A percentile compares a stretch with the other conserved stretches of the same genome.
Evolutionary conservation across 192 early-diverging fungal species (phyloP).

Genomic region (Thamnidium elegans): DNA sequence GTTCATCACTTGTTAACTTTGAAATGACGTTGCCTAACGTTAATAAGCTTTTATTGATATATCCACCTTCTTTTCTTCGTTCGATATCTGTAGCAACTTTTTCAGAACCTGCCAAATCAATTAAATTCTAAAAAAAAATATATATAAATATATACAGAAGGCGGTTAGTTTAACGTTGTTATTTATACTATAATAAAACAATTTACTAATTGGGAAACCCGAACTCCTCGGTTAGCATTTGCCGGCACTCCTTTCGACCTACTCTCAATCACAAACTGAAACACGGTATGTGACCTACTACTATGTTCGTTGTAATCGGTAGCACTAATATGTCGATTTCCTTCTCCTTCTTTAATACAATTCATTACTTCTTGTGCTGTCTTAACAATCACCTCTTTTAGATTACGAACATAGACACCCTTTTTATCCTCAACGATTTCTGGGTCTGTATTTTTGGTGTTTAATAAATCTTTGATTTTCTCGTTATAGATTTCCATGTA

Average conservation of each 20-base stretch:
- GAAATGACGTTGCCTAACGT: conserved; percentile 92
- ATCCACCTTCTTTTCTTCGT: conserved; percentile 94
- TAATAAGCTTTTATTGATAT: conserved; percentile 89
- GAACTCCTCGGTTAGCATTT: conserved; percentile 16
- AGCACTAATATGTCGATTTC: conserved; percentile 78
- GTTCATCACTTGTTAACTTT: conserved; percentile 69
- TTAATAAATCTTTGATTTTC: conserved; percentile 83
- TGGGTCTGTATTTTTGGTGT: conserved; percentile 75
- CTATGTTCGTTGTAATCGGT: conserved; percentile 93
- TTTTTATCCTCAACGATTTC: conserved; percentile 66
- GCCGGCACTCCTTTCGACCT: conserved; percentile 1
- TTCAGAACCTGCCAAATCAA: conserved; percentile 97
- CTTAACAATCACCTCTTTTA: conserved; percentile 73
- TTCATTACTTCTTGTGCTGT: conserved; percentile 72
- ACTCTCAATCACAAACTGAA: conserved; percentile 65
- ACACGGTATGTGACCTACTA: conserved; percentile 94
- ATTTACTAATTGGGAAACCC: conserved; percentile 38
- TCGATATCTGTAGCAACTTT: conserved; percentile 82
- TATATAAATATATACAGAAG: neutral
- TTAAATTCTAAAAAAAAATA: conserved; percentile 70
- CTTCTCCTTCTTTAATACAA: conserved; percentile 73
- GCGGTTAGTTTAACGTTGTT: neutral
- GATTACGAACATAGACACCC: conserved; percentile 69
- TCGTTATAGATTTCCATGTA: conserved; percentile 99
- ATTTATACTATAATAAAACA: neutral